These are phyloP conservation scores for Candida vartiovaarae DNA, from an alignment of 805 yeast genomes.

Conservation along the genomic window DNA sequence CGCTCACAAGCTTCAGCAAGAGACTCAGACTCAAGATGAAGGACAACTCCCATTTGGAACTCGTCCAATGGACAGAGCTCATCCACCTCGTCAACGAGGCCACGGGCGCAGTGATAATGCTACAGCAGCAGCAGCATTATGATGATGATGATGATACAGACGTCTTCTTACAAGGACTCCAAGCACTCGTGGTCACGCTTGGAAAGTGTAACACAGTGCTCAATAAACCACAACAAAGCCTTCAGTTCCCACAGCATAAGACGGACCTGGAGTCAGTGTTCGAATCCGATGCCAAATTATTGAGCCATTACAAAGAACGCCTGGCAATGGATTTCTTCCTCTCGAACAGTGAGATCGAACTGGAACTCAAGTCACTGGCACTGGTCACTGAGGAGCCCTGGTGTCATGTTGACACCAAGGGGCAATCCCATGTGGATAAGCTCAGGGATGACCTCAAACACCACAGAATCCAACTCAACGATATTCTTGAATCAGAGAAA, in stretches of 20 bases:
- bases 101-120: conserved; percentile 17
- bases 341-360: conserved; percentile 53
- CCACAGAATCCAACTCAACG: conserved; percentile 29
- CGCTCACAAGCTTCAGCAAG: conserved; percentile 33
- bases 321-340: conserved; percentile 51
- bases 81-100: conserved; percentile 25
- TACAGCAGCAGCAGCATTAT: conserved; percentile 29
- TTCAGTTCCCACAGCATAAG: conserved; percentile 53
- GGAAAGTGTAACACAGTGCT: conserved; percentile 29
- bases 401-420: conserved; percentile 39
- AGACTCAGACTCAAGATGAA: conserved; percentile 32
- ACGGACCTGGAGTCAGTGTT: conserved; percentile 33
- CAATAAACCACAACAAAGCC: conserved; percentile 45
- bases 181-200: conserved; percentile 20
- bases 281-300: conserved; percentile 22
- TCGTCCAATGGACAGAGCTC: conserved; percentile 35
- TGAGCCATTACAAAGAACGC: conserved; percentile 27
- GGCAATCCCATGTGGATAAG: conserved; percentile 50
- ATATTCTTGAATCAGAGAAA: conserved; percentile 32
- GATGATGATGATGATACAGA: conserved; percentile 4
- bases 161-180: conserved; percentile 10
- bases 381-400: conserved; percentile 54
- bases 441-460: conserved; percentile 48
- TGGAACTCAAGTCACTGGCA: conserved; percentile 49
- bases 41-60: conserved; percentile 26